These are phyloP conservation scores for Cytospora piceicola DNA, from an alignment of 2,329 filamentous ascomycete species.

Conservation along the genomic window DNA sequence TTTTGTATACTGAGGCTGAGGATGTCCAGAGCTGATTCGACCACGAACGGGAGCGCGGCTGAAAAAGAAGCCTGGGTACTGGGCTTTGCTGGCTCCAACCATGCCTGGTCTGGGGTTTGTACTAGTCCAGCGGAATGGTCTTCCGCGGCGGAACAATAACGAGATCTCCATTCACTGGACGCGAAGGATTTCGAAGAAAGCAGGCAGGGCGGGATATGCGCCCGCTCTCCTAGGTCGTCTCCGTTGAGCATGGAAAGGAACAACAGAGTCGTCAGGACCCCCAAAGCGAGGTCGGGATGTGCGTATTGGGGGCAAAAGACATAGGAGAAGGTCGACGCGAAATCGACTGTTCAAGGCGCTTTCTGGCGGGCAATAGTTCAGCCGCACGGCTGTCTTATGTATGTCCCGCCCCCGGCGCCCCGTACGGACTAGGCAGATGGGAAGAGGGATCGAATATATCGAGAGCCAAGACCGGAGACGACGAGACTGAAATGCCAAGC, in stretches of 20 bases:
- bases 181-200: neutral
- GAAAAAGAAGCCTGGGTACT: neutral
- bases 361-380: neutral
- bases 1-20: slow-evolving; percentile 8
- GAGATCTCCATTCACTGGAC: neutral
- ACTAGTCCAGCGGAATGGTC: neutral
- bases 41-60: slow-evolving; percentile 17
- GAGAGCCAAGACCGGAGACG: neutral
- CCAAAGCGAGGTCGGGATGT: neutral
- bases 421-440: neutral
- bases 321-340: neutral
- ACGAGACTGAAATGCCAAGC: neutral
- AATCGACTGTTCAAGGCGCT: neutral
- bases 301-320: neutral
- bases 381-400: neutral
- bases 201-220: neutral
- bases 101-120: neutral
- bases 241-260: neutral
- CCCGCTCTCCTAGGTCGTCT: neutral
- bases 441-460: neutral
- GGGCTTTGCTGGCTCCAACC: neutral
- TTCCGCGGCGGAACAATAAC: neutral
- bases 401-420: neutral
- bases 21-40: slow-evolving; percentile 14
- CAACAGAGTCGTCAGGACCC: neutral